Conservation (phyloP, 495 filamentous ascomycete genomes). For the Neurospora hispaniola region DNA sequence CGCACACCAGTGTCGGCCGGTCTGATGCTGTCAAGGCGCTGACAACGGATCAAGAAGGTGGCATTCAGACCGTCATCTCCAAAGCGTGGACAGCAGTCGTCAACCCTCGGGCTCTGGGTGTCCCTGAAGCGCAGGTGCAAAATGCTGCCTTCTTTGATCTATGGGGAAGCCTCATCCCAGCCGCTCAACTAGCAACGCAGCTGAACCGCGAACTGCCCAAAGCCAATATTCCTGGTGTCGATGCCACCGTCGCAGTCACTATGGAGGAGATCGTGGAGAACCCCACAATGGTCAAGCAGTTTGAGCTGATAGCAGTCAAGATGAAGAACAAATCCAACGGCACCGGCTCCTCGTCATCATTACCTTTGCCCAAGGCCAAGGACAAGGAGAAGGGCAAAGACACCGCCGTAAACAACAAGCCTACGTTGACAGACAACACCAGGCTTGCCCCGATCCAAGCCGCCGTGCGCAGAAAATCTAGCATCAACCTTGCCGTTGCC, state of each 20-base stretch:
- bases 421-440: background rate
- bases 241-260: slow-evolving; percentile 17
- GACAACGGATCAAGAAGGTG: slow-evolving; percentile 17
- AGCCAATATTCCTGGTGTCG: slow-evolving; percentile 9
- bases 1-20: slow-evolving; percentile 10
- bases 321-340: slow-evolving; percentile 15
- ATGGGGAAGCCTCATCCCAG: slow-evolving; percentile 37
- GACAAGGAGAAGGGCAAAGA: slow-evolving; percentile 12
- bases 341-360: background rate
- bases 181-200: slow-evolving; percentile 32
- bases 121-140: slow-evolving; percentile 31
- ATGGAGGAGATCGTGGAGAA: slow-evolving; percentile 39
- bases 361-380: background rate
- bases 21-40: slow-evolving; percentile 11
- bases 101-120: slow-evolving; percentile 28
- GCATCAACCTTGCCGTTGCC: slow-evolving; percentile 15
- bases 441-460: background rate
- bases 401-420: background rate
- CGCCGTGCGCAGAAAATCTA: slow-evolving; percentile 14
- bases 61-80: slow-evolving; percentile 26
- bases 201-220: slow-evolving; percentile 29
- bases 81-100: slow-evolving; percentile 31
- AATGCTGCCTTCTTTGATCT: slow-evolving; percentile 39
- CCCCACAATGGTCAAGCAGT: slow-evolving; percentile 38
- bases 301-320: slow-evolving; percentile 35